phyloP scores from a whole-genome alignment of 2,329 filamentous ascomycete species.

The Xylaria hypoxylon region DNA sequence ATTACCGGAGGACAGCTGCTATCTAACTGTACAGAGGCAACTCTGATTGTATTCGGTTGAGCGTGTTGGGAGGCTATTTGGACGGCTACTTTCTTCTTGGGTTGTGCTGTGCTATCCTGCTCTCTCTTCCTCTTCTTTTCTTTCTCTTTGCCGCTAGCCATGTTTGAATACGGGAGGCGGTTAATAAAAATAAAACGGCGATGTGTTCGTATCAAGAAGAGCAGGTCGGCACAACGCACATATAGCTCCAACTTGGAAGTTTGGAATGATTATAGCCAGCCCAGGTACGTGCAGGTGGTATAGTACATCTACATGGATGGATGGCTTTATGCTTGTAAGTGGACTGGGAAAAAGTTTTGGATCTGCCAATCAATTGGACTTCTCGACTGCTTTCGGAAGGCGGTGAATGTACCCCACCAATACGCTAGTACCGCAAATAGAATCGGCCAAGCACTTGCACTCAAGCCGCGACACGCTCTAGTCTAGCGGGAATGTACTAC shows the following conservation, averaged over 20 bases:
- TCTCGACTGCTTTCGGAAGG: constrained; percentile 40
- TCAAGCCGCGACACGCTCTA: not conserved
- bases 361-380: constrained; percentile 43
- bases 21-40: constrained; percentile 60
- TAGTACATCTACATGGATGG: not conserved
- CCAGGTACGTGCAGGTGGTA: not conserved
- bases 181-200: not conserved
- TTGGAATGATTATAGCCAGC: not conserved
- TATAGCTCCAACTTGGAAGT: not conserved
- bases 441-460: not conserved
- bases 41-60: constrained; percentile 54
- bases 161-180: constrained; percentile 40
- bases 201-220: not conserved
- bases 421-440: constrained; percentile 8
- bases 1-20: constrained; percentile 65
- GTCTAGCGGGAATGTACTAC: no score
- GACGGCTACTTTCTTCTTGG: constrained; percentile 66
- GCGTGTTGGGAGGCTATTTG: constrained; percentile 52
- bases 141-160: constrained; percentile 53
- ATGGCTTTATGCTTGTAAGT: constrained; percentile 9
- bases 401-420: constrained; percentile 46
- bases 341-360: constrained; percentile 40
- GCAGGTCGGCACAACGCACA: not conserved
- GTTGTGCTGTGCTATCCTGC: constrained; percentile 55
- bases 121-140: constrained; percentile 67